Base-by-base conservation (phyloP, 306 rosid genomes). In the Corylus avellana region DNA sequence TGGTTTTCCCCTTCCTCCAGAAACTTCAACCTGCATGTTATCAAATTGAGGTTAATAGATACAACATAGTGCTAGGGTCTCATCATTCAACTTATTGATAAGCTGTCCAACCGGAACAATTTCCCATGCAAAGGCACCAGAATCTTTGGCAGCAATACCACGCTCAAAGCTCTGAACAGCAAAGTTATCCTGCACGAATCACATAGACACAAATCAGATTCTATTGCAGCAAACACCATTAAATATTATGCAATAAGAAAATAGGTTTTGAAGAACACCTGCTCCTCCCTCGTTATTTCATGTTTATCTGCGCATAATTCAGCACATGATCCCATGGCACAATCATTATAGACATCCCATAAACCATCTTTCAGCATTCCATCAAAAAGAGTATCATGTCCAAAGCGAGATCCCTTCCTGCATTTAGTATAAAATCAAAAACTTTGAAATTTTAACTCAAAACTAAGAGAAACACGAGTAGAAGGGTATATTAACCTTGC, bases 321-420 rank as follows among this genome's bases (percentile, higher is more conserved):
- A 70, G 99, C 99, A 59, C 99, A 96, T 12, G 83, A 86, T 77
- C 99, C 99, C 99, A 96, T 96, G 74, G 96, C 98, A 73, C 62
- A 82, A 79, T 96, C 96, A 46, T 86, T 86, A 79, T 91, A 96
- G 76, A 90, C 99, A 85, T 96, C 99, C 98, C 96, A 91, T 80
- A 96, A 66, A 79, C 99, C 99, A 86, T 96, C 99, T 78, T 91
- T 96, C 89, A 96, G 73, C 98, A 96, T 86, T 73, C 98, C 99
- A 84, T 96, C 99, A 73, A 96, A 97, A 72, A 96, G 92, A 66
- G 99, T 82, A 88, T 96, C 99, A 54, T 96, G 98, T 77, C 99
- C 99, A 73, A 93, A 96, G 75, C 99, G 94, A 73, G 99, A 96
- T 48, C 99, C 99, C 84, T 96, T 96, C 89, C 99, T 96, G 90